Base-by-base conservation (phyloP, 2,329 filamentous ascomycete species). In the Microsporum audouinii region DNA sequence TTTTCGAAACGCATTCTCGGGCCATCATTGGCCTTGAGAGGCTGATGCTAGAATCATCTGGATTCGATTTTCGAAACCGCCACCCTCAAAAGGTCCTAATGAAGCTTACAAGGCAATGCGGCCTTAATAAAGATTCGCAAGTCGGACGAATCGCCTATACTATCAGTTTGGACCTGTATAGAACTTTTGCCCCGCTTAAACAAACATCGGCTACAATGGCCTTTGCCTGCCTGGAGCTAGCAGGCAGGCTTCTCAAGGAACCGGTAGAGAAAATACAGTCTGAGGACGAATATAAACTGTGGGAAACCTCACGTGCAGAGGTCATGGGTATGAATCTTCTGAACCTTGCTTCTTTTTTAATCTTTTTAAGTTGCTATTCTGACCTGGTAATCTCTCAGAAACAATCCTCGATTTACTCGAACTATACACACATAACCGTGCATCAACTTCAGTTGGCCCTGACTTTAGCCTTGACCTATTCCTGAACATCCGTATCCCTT, bases 101-200 rank as follows among this genome's bases (percentile, higher is more conserved):
- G 66, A 97, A 97, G 76, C 80, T 96, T 31, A 80, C 85, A 58
- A 83, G 86, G 69, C 76, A 77, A 53, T 79, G 87, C 61, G 74
- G 77, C 3, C 77, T 83, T 5, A 78, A 81, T 3, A 80, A 78
- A 59, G 61, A 61, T 53, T 65, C 64, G 6, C 58, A 59, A 57
- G 61, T 57, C 2, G 61, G 63, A 29, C 79, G 79, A 14, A 81
- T 85, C 0, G 89, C 89, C 0, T 96, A 91, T 75, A 84, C 87
- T 64, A 88, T 97, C 71, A 88, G 86, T 55, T 83, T 92, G 59
- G 94, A 99, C 74, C 78, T 96, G 55, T 96, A 96, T 76, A 89
- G 91, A 70, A 99, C 94, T 0, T 95, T 94, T 73, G 87, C 90
- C 0, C 91, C 91, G 6, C 80, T 97, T 62, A 97, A 97, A 77